Conservation (phyloP, 495 filamentous ascomycete genomes). For the Penicillium malachiteum region DNA sequence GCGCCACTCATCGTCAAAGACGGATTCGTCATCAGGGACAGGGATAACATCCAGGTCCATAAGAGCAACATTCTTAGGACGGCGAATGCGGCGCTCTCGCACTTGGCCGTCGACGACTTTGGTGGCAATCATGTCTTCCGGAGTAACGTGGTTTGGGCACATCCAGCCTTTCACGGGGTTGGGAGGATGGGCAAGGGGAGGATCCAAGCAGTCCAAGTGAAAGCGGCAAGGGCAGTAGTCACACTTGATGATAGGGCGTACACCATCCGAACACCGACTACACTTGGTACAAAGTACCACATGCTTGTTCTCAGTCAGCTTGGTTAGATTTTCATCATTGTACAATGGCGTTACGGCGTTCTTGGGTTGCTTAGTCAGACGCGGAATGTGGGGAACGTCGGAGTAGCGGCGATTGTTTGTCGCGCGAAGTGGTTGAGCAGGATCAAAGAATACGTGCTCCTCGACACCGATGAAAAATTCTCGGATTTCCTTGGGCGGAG, state of each 20-base stretch:
- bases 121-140: constrained; percentile 44
- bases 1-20: constrained; percentile 24
- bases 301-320: constrained; percentile 64
- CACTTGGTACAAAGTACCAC: constrained; percentile 71
- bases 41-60: constrained; percentile 15
- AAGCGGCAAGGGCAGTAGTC: constrained; percentile 77
- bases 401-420: constrained; percentile 21
- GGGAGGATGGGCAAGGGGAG: constrained; percentile 77
- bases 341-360: constrained; percentile 13
- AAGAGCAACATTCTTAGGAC: constrained; percentile 38
- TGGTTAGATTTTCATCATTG: constrained; percentile 45
- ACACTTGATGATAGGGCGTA: constrained; percentile 70
- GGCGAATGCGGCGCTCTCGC: constrained; percentile 50
- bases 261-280: constrained; percentile 54
- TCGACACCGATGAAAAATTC: constrained; percentile 46
- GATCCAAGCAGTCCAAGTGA: constrained; percentile 90
- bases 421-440: constrained; percentile 2
- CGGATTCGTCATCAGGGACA: constrained; percentile 11
- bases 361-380: constrained; percentile 29
- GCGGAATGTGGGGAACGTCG: constrained; percentile 26
- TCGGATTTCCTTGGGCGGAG: constrained; percentile 63
- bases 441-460: constrained; percentile 10
- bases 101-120: constrained; percentile 50
- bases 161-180: constrained; percentile 68
- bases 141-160: constrained; percentile 83